A percentile compares a stretch with the other conserved stretches of the same genome.
These are phyloP conservation scores for Candida yuanshanica DNA, from an alignment of 805 yeast species.

Conservation along the genomic window DNA sequence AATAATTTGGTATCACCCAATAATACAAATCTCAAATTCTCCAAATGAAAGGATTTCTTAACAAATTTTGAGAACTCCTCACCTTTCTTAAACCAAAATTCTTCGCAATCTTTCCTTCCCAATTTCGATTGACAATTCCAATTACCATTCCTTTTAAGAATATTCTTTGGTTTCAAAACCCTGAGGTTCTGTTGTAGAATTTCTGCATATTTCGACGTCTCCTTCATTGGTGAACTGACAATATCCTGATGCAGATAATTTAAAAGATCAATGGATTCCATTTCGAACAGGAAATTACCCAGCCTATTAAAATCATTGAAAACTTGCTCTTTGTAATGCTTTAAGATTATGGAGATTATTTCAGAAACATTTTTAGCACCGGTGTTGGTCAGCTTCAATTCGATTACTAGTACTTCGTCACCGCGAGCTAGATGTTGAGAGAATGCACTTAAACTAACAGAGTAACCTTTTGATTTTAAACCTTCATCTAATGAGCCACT, in stretches of 20 bases:
- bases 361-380: conserved; percentile 36
- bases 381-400: conserved; percentile 39
- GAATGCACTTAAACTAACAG: conserved; percentile 38
- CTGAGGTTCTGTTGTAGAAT: conserved; percentile 33
- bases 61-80: conserved; percentile 30
- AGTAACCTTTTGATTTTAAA: conserved; percentile 29
- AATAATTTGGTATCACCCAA: conserved; percentile 24
- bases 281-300: conserved; percentile 41
- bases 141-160: conserved; percentile 37
- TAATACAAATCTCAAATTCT: conserved; percentile 31
- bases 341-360: conserved; percentile 32
- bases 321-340: conserved; percentile 13
- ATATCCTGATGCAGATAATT: conserved; percentile 39
- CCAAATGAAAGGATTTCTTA: conserved; percentile 18
- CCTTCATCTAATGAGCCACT: conserved; percentile 40
- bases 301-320: conserved; percentile 22
- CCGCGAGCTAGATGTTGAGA: conserved; percentile 32
- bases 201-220: conserved; percentile 37
- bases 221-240: conserved; percentile 38
- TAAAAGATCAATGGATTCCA: conserved; percentile 39
- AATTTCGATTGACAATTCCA: conserved; percentile 13
- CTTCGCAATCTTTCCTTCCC: conserved; percentile 27
- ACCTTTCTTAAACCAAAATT: conserved; percentile 42
- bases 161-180: conserved; percentile 29
- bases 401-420: conserved; percentile 41